Base-by-base conservation (phyloP, 345 rosid genomes). In the Eucalyptus dawsonii region DNA sequence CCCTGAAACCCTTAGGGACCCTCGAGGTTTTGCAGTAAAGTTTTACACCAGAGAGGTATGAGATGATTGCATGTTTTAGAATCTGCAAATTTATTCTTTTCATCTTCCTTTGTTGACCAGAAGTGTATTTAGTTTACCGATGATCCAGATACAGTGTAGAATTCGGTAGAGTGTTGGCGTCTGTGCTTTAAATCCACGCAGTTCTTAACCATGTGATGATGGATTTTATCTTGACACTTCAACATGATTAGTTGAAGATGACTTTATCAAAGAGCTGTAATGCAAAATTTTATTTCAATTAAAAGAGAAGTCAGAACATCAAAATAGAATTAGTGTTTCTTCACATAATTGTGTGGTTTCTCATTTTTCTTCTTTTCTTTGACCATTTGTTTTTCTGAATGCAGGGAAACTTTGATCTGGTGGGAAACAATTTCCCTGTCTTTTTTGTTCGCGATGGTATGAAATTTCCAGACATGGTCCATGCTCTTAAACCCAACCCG, bases 381-480 rank as follows among this genome's bases (percentile, higher is more conserved):
- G 67, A 54, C 65, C n/a, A 7, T 21, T 51, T 13, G 42, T 37
- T 53, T 86, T 89, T 60, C 58, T 83, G 87, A 88, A 89, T 87
- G 45, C 94, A 98, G 99, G 99, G 99, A 50, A 98, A 98, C 90
- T 98, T 98, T 93, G 99, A 98, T 94, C 96, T 98, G 29, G 99
- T 98, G 91, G 99, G 99, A 62, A 98, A 97, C 96, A 98, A 98
- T 92, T 95, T 97, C 91, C 99, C 98, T 17, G 99, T 98, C 88
- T 98, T 98, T 91, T 98, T 98, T 87, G 27, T 98, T 85, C 97
- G 99, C 17, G 99, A 97, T 94, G 99, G 98, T 87, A 96, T 98
- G 95, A 95, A 98, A 88, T 98, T 98, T 94, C 99, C 99, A 37
- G 99, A 98, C 92, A 91, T 96, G 98, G 95, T 98, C 27, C 99